Evolutionary conservation across 192 early-diverging fungal species (phyloP).

Genomic region (Podila minutissima): DNA sequence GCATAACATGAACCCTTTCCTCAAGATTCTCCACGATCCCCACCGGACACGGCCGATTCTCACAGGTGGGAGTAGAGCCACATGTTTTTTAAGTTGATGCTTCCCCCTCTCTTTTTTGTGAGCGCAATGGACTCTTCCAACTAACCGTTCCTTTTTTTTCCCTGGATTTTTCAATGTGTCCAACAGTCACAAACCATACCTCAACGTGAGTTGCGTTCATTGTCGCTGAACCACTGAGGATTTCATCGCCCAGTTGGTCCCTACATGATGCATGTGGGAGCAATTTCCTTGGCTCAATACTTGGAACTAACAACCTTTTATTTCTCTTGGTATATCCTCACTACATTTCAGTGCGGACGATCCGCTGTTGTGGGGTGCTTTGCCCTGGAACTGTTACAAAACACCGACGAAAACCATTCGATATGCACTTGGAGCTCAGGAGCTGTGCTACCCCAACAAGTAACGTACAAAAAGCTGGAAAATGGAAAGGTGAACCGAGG

Average conservation of each 20-base stretch:
- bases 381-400: conserved; percentile 66
- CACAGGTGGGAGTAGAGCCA: conserved; percentile 61
- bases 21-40: conserved; percentile 61
- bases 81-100: background rate
- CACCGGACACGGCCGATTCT: conserved; percentile 67
- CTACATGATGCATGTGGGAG: too few species aligned
- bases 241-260: background rate
- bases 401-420: conserved; percentile 64
- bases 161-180: background rate
- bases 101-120: too few species aligned
- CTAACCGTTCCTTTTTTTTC: background rate
- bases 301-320: background rate
- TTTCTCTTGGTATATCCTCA: background rate
- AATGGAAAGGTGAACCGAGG: background rate
- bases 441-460: conserved; percentile 83
- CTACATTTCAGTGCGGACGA: conserved; percentile 65
- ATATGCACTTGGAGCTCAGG: conserved; percentile 89
- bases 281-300: too few species aligned
- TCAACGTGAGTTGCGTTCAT: conserved; percentile 59
- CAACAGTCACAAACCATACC: conserved; percentile 74
- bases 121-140: background rate
- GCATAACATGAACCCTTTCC: conserved; percentile 69
- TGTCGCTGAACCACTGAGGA: background rate
- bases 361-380: conserved; percentile 77
- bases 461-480: conserved; percentile 36